A percentile compares a stretch with the other conserved stretches of the same genome.
Evolutionary conservation across 805 yeast species (phyloP).

Genomic region (Lachancea mirantina): DNA sequence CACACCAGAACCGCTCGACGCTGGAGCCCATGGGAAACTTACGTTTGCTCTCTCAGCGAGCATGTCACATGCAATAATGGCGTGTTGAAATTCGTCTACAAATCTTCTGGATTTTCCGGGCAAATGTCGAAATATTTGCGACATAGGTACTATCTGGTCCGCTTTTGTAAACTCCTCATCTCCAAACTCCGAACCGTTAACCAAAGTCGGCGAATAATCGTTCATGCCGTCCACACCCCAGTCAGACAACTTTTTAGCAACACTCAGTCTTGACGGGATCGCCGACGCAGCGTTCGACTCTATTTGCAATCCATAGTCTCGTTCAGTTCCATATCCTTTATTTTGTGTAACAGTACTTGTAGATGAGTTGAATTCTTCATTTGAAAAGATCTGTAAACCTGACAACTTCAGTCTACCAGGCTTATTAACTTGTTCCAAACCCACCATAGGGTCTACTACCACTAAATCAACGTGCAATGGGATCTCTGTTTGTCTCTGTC

Average conservation of each 20-base stretch:
- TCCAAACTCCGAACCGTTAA: slow-evolving; percentile 13
- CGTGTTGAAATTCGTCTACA: slow-evolving; percentile 45
- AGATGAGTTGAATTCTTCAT: slow-evolving; percentile 2
- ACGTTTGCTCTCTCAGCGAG: slow-evolving; percentile 36
- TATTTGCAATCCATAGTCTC: not conserved
- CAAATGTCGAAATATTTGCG: slow-evolving; percentile 10
- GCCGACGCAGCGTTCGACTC: not conserved
- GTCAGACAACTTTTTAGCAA: slow-evolving; percentile 8
- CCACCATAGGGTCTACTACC: no score
- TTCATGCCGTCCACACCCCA: slow-evolving; percentile 13
- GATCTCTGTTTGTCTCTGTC: no score
- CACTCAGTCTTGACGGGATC: no score
- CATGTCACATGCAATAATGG: slow-evolving; percentile 42
- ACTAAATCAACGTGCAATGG: no score
- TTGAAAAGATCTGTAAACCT: slow-evolving; percentile 13
- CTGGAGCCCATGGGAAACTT: no score
- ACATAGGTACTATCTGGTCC: slow-evolving; percentile 1
- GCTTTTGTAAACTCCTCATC: not conserved
- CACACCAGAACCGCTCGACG: no score
- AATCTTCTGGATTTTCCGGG: slow-evolving; percentile 26
- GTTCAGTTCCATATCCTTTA: no score
- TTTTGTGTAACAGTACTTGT: slow-evolving; percentile 2
- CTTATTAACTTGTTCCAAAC: no score
- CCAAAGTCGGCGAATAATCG: slow-evolving; percentile 26
- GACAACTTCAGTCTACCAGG: slow-evolving; percentile 6